Percentiles rank a stretch among this genome's conserved stretches.
Conservation (phyloP, 140 eudicot species). For the Bidens hawaiensis region DNA sequence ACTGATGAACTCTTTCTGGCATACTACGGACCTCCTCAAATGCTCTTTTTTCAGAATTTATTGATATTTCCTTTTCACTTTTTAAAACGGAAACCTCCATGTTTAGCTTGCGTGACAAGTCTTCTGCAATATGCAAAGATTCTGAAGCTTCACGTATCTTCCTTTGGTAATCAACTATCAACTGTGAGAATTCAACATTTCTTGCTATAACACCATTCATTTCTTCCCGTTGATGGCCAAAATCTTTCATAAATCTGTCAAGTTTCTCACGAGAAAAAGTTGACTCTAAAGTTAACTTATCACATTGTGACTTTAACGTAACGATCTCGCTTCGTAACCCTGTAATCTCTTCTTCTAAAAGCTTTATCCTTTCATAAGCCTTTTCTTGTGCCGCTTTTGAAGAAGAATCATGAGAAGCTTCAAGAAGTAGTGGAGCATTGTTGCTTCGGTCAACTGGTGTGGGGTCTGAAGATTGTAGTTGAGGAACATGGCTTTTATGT, state of each 20-base stretch:
- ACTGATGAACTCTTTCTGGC: constrained; percentile 70
- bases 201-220: constrained; percentile 51
- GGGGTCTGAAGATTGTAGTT: constrained; percentile 23
- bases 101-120: constrained; percentile 63
- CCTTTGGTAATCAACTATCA: constrained; percentile 72
- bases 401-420: constrained; percentile 47
- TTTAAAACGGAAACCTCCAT: constrained; percentile 82
- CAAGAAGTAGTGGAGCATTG: constrained; percentile 38
- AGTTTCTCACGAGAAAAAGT: constrained; percentile 68
- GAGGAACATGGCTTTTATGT: constrained; percentile 44
- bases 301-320: constrained; percentile 60
- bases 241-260: constrained; percentile 62
- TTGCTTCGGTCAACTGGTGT: constrained; percentile 39
- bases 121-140: constrained; percentile 50
- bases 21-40: constrained; percentile 71
- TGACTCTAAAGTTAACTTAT: constrained; percentile 58
- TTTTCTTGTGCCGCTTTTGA: constrained; percentile 43
- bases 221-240: constrained; percentile 72
- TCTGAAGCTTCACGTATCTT: constrained; percentile 80
- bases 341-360: constrained; percentile 64
- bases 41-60: constrained; percentile 77
- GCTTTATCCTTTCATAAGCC: constrained; percentile 45
- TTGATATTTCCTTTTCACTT: constrained; percentile 60
- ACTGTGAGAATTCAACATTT: constrained; percentile 77
- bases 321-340: constrained; percentile 46